Base-by-base conservation (phyloP, 129 eudicot genomes). In the Arctium lappa region DNA sequence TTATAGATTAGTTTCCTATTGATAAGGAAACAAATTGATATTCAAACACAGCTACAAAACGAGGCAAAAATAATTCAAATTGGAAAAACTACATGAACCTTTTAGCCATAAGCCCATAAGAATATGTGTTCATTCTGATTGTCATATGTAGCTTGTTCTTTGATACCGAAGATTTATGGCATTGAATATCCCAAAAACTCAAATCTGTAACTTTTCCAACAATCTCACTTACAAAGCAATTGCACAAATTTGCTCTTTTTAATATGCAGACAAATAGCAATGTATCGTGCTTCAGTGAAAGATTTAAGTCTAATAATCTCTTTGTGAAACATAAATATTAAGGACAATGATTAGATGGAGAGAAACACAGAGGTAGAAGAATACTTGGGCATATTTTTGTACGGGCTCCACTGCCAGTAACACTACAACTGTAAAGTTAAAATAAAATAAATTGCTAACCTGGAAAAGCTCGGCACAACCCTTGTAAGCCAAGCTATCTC, bases 401-500 rank as follows among this genome's bases (percentile, higher is more conserved):
- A 27, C 30, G 46, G 10, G 33, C 15, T 79, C 79, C 32, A 81
- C 39, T 70, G 46, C 65, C 18, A 73, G 38, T 13, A 60, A 46
- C 78, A 82, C 33, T 77, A 65, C 12, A 50, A 16, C 27, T 66
- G 72, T 62, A 73, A 38, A 72, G 3, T 33, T 37, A 39, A 11
- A 72, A 46, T 56, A 27, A 81, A 80, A 44, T 3, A 72, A 63
- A 63, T 32, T 50, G 65, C 30, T 18, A 78, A 94, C 99, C 97
- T 95, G 99, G 85, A 95, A 95, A 84, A 95, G 90, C 89, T 95
- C 99, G 53, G 97, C 98, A 90, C 99, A 95, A 33, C 99, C 99
- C 88, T 95, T 93, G 71, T 86, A 91, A 77, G 99, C 99, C 87
- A 95, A 81, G 56, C 91, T 76, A 63, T 95, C 97, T 81, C 95